Conservation (phyloP, 192 early-diverging fungal species). For the Chytriomyces confervae region DNA sequence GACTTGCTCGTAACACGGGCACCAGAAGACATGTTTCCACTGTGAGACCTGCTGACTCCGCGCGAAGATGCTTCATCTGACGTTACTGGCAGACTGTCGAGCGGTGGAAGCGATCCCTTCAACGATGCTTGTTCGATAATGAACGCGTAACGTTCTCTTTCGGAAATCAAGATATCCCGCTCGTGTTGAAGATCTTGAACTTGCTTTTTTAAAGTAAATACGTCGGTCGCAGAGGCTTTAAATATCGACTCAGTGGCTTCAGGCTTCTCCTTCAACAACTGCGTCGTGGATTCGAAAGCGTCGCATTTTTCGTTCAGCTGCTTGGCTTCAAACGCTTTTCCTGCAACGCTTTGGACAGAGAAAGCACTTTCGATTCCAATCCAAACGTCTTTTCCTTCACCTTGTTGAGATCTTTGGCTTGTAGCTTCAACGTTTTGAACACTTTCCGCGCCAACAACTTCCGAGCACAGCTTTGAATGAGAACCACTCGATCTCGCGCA, state of each 20-base stretch:
- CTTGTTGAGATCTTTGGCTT: slow-evolving; percentile 81
- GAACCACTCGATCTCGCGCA: slow-evolving; percentile 61
- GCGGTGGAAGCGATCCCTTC: slow-evolving; percentile 43
- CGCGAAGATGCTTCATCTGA: no score
- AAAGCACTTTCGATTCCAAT: slow-evolving; percentile 88
- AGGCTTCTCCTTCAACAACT: slow-evolving; percentile 69
- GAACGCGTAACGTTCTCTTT: neutral
- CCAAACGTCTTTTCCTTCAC: slow-evolving; percentile 88
- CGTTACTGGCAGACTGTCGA: no score
- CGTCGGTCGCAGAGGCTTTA: slow-evolving; percentile 55
- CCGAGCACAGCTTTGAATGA: slow-evolving; percentile 83
- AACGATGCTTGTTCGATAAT: neutral
- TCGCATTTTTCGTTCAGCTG: slow-evolving; percentile 56
- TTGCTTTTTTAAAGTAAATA: slow-evolving; percentile 32
- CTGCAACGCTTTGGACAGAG: no score
- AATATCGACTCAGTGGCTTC: slow-evolving; percentile 62
- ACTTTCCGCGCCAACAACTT: slow-evolving; percentile 69
- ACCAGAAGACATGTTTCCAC: no score
- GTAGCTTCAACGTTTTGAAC: slow-evolving; percentile 60
- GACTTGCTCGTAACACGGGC: no score
- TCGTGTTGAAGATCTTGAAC: slow-evolving; percentile 15
- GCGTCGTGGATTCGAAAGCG: slow-evolving; percentile 69
- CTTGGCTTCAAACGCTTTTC: slow-evolving; percentile 70
- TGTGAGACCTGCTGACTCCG: no score
- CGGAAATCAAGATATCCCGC: neutral